Evolutionary conservation across 495 filamentous ascomycete species (phyloP), one percentile per base, ranked within the genome.

Genomic region (Lasiosphaeriaceae sp.): DNA sequence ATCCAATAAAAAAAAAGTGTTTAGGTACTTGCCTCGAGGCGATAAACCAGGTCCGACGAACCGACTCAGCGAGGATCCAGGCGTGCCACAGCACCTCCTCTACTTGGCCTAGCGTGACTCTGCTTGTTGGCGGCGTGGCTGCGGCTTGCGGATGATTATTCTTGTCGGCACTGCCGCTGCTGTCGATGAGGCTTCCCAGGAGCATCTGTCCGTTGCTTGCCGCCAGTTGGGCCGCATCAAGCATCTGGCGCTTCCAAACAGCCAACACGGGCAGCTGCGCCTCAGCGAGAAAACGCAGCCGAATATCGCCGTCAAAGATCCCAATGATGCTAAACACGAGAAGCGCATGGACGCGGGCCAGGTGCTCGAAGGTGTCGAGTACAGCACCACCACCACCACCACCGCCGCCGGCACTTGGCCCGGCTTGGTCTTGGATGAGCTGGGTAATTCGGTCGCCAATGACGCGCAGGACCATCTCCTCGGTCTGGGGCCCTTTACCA

Each of bases 251-350:
- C 1, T 66, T 68, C 77, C 77, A 79, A 0, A 45, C 26, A 17
- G 63, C 64, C 20, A 84, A 63, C 17, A 71, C 68, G 0, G 72
- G 65, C 21, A 80, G 74, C 14, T 75, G 61, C 24, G 59, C 47
- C 54, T 81, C 77, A n/a, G 78, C 74, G 14, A 71, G 60, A 2
- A 71, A 66, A 2, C 74, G 73, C 55, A 74, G 74, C 20, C 75
- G 70, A 48, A 81, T 71, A 59, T 82, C 75, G 41, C 77, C 77
- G 59, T 83, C 79, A 61, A 83, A 83, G 29, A 86, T 67, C 12
- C 78, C 74, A 59, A 86, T 80, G 54, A 80, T 74, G 49, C 77
- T 76, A 56, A 74, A 80, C 3, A 77, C 62, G 1, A 80, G 53
- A 45, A 82, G 59, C 1, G 77, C 72, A 55, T 83, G 80, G 0